Conservation (phyloP, 2,329 filamentous ascomycete species). For the Arthrobotrys sphaeroides region DNA sequence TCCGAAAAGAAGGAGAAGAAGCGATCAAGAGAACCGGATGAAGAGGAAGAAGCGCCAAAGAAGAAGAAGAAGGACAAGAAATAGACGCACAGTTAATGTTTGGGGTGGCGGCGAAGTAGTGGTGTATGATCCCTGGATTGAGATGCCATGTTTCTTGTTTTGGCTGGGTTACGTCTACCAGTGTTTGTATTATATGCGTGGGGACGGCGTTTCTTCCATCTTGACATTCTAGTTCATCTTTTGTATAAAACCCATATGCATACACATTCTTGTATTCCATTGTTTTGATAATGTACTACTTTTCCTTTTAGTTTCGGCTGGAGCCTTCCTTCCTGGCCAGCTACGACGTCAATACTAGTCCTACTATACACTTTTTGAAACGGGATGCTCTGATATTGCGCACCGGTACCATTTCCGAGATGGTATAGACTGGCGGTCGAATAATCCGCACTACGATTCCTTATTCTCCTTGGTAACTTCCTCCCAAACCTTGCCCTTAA, state of each 20-base stretch:
- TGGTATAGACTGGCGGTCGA: too few relatives aligned
- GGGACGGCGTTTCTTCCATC: slow-evolving; percentile 51
- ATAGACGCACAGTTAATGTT: slow-evolving; percentile 56
- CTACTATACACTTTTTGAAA: neutral
- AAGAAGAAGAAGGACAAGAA: slow-evolving; percentile 64
- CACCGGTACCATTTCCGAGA: too few relatives aligned
- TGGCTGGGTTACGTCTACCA: slow-evolving; percentile 33
- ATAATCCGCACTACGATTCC: neutral
- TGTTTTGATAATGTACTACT: slow-evolving; percentile 5
- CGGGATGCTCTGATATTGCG: too few relatives aligned
- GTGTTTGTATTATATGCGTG: slow-evolving; percentile 52
- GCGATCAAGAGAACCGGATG: slow-evolving; percentile 55
- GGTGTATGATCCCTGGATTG: slow-evolving; percentile 6
- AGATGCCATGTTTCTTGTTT: slow-evolving; percentile 22
- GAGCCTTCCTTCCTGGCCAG: neutral
- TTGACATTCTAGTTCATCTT: slow-evolving; percentile 25
- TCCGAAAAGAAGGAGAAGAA: slow-evolving; percentile 56
- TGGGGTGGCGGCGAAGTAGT: neutral
- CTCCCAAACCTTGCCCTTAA: slow-evolving; percentile 33
- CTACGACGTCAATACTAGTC: slow-evolving; percentile 8
- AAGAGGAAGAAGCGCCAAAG: slow-evolving; percentile 58
- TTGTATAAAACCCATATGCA: slow-evolving; percentile 57
- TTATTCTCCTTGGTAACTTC: slow-evolving; percentile 7
- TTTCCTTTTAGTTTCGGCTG: neutral
- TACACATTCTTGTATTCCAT: slow-evolving; percentile 78